phyloP scores from a whole-genome alignment of 2,329 filamentous ascomycete genomes.

The Colletotrichum echinochloae region DNA sequence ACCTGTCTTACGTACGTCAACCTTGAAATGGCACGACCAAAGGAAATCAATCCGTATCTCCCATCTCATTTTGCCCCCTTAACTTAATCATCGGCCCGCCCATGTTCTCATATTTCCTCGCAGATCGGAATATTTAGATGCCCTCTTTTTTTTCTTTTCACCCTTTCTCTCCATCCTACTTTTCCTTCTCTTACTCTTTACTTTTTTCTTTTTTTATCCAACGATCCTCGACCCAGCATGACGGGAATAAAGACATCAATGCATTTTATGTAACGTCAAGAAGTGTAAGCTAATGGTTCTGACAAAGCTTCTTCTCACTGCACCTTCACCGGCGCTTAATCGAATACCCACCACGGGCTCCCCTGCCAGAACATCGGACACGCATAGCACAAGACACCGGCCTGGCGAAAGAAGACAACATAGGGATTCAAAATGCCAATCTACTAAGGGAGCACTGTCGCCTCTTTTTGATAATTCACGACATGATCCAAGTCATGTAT shows the following conservation, averaged over 20 bases:
- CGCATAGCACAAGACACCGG: background rate
- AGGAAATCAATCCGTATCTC: background rate
- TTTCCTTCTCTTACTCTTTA: background rate
- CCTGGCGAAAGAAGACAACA: background rate
- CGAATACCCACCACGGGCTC: background rate
- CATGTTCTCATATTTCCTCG: background rate
- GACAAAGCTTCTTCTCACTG: background rate
- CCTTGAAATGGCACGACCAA: too few species aligned
- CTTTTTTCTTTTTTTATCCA: too few species aligned
- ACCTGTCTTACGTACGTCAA: constrained; percentile 8
- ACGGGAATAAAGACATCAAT: background rate
- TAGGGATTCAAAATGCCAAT: too few species aligned
- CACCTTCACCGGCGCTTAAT: constrained; percentile 1
- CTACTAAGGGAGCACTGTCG: constrained; percentile 42
- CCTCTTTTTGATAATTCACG: constrained; percentile 53
- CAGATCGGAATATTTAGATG: too few species aligned
- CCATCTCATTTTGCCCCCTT: background rate
- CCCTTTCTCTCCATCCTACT: too few species aligned
- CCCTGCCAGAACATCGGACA: background rate
- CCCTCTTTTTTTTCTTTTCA: too few species aligned
- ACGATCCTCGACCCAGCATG: background rate
- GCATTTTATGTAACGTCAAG: background rate
- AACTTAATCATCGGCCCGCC: accelerated
- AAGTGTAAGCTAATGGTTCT: background rate
- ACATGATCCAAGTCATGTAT: constrained; percentile 46